Percentiles rank a stretch among this genome's conserved stretches.
Evolutionary conservation across 2,329 filamentous ascomycete genomes (phyloP).

Genomic region (Fusarium brevicatenulatum): DNA sequence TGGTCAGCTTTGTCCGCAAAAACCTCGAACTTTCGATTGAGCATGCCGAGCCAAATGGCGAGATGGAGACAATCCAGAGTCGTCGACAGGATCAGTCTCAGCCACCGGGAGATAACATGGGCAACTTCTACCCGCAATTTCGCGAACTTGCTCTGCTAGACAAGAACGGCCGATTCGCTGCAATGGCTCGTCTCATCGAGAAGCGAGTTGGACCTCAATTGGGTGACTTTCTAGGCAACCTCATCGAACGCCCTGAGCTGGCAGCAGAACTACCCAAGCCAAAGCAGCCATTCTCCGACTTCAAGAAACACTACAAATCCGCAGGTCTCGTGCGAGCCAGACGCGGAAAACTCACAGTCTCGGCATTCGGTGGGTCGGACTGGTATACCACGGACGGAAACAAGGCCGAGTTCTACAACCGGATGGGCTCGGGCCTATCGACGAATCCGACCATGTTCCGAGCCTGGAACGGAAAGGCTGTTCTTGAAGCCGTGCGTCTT

Average conservation of each 20-base stretch:
- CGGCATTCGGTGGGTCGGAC: conserved; percentile 27
- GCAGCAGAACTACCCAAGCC: neutral
- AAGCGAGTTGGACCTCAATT: conserved; percentile 5
- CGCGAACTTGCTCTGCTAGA: conserved; percentile 5
- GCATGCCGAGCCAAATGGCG: conserved; percentile 9
- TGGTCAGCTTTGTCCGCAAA: conserved; percentile 3
- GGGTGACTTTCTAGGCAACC: conserved; percentile 3
- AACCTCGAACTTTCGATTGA: conserved; percentile 17
- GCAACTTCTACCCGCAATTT: conserved; percentile 16
- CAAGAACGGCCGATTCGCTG: conserved; percentile 3
- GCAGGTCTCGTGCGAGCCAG: conserved; percentile 13
- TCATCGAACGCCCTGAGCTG: conserved; percentile 9
- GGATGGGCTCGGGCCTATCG: conserved; percentile 25
- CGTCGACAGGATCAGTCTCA: conserved; percentile 16
- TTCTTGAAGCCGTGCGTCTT: conserved; percentile 16
- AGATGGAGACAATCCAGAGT: conserved; percentile 13
- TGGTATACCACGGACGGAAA: conserved; percentile 26
- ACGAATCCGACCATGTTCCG: conserved; percentile 32
- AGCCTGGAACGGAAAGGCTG: conserved; percentile 29
- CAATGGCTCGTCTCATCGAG: conserved; percentile 14
- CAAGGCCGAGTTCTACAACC: conserved; percentile 25
- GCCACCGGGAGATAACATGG: neutral
- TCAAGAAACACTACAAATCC: conserved; percentile 1
- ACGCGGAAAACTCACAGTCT: conserved; percentile 18
- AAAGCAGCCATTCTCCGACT: conserved; percentile 6